phyloP scores from a whole-genome alignment of 2,329 filamentous ascomycete species.

The Aureobasidium sp. region DNA sequence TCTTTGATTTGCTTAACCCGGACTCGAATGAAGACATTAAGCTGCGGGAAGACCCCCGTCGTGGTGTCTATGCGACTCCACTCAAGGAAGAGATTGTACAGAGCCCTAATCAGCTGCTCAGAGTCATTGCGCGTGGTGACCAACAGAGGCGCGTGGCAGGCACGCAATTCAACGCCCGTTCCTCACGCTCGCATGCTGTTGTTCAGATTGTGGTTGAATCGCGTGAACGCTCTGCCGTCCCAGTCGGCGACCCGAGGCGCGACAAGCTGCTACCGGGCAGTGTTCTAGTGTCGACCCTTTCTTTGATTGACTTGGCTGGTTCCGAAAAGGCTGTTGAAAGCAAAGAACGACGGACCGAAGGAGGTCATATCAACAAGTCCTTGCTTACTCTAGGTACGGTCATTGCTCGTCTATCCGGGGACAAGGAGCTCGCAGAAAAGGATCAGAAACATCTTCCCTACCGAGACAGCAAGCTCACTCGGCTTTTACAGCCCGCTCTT shows the following conservation, averaged over 20 bases:
- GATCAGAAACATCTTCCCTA: slow-evolving; percentile 95
- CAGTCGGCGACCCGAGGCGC: slow-evolving; percentile 54
- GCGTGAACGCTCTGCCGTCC: slow-evolving; percentile 66
- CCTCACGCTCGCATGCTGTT: slow-evolving; percentile 94
- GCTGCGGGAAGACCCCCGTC: slow-evolving; percentile 88
- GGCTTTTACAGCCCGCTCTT: slow-evolving; percentile 82
- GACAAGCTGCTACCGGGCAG: slow-evolving; percentile 65
- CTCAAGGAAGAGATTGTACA: slow-evolving; percentile 98
- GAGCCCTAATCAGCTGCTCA: slow-evolving; percentile 86
- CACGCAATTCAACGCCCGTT: slow-evolving; percentile 94
- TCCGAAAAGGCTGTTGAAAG: slow-evolving; percentile 93
- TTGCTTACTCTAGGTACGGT: slow-evolving; percentile 91
- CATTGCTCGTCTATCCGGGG: slow-evolving; percentile 83
- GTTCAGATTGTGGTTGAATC: slow-evolving; percentile 99
- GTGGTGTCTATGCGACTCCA: slow-evolving; percentile 92
- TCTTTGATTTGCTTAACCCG: slow-evolving; percentile 84
- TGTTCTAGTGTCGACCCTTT: slow-evolving; percentile 89
- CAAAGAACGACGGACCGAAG: slow-evolving; percentile 89
- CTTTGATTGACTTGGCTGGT: slow-evolving; percentile 90
- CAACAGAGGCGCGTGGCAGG: slow-evolving; percentile 83
- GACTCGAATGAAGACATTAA: slow-evolving; percentile 83
- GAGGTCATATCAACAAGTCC: slow-evolving; percentile 98
- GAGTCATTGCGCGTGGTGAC: slow-evolving; percentile 92
- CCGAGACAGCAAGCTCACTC: slow-evolving; percentile 92
- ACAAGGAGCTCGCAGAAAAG: slow-evolving; percentile 52